Evolutionary conservation across 768 basidiomycete genomes (phyloP), one percentile per base, ranked within the genome.

Genomic region (Lactarius evosmus): DNA sequence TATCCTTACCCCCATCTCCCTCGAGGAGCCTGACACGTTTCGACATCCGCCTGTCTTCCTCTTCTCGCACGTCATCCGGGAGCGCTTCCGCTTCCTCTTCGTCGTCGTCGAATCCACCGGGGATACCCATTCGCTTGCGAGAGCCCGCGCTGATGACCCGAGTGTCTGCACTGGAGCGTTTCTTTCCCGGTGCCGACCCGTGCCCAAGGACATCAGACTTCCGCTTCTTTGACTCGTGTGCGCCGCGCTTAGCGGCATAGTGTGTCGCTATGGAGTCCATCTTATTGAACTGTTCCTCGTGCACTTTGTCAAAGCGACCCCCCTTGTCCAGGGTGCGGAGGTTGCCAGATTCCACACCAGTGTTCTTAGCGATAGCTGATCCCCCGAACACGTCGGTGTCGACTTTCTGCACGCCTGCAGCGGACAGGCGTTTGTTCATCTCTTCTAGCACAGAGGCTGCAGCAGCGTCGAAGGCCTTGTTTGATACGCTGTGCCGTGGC

Each of bases 381-480:
- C 74, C 79, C 40, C 74, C 69, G 55, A 88, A 77, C 32, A 87
- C 73, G 44, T 78, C 74, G 25, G 75, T 69, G 27, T 75, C 77
- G 34, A 88, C 76, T 27, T 75, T 75, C 34, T 82, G 77, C 7
- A 84, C 80, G 1, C 86, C 87, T 7, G 82, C 82, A 8, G 78
- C 79, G 3, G 78, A 80, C 11, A 93, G 79, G 2, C 89, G 84
- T 56, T 80, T 78, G 72, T 93, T 92, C 88, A 94, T 91, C 74
- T 94, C 92, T 56, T 86, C 87, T 33, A 93, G 77, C 32, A 94
- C 85, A 25, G 82, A 81, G n/a, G 83, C 79, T 0, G 89, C 87
- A 0, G 87, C 86, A 2, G 77, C 73, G 57, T 79, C 80, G 75
- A 93, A 93, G 56, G 87, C 82, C n/a, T 76, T 74, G 67, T 89